Percentiles rank a stretch among this genome's conserved stretches.
Evolutionary conservation across 441 rosid genomes (phyloP).

Genomic region (Jatropha multifida): DNA sequence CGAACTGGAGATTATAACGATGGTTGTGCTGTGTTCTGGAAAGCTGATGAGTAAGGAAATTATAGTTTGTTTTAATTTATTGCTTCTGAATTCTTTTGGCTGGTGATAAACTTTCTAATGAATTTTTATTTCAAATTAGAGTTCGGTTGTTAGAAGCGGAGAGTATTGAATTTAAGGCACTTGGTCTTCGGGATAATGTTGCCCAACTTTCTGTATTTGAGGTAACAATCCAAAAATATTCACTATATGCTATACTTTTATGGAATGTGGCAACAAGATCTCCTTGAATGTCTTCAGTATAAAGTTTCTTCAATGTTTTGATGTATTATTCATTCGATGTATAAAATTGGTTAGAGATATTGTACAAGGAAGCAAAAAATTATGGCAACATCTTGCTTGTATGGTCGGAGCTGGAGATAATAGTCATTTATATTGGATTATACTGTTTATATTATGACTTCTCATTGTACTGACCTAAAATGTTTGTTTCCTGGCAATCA

Average conservation of each 20-base stretch:
- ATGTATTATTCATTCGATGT: not conserved
- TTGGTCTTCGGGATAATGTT: conserved; percentile 70
- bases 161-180: conserved; percentile 59
- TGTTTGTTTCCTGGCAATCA: not conserved
- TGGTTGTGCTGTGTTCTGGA: conserved; percentile 85
- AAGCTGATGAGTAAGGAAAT: conserved; percentile 50
- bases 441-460: not conserved
- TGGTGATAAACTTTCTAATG: not conserved
- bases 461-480: not conserved
- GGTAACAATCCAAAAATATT: conserved; percentile 37
- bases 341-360: not conserved
- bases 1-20: conserved; percentile 72
- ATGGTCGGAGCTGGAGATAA: not conserved
- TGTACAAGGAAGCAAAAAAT: not conserved
- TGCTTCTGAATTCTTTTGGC: conserved; percentile 6
- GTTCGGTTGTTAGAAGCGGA: conserved; percentile 57
- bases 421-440: not conserved
- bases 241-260: not conserved
- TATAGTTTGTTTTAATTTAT: conserved; percentile 10
- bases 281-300: not conserved
- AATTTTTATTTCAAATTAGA: conserved; percentile 33
- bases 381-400: not conserved
- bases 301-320: not conserved
- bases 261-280: not conserved
- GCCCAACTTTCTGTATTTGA: conserved; percentile 74